A percentile compares a stretch with the other conserved stretches of the same genome.
Conservation (phyloP, 176 grass and related monocot species). For the Triticum timopheevii region DNA sequence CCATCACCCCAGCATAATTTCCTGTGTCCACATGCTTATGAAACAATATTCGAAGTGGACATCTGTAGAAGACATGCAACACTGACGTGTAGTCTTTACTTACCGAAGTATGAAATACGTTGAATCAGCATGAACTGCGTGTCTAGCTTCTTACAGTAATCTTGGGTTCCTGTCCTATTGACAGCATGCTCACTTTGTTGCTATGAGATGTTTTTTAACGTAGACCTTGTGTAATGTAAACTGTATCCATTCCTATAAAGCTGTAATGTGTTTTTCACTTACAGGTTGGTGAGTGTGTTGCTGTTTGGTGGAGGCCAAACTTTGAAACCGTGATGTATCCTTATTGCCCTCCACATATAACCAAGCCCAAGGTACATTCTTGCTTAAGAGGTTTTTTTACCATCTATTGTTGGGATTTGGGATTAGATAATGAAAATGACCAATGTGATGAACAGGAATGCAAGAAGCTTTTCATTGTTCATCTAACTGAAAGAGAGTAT, state of each 20-base stretch:
- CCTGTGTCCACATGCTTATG: neutral
- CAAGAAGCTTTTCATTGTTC: conserved; percentile 98
- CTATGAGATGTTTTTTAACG: neutral
- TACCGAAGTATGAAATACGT: neutral
- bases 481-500: conserved; percentile 95
- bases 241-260: neutral
- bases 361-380: conserved; percentile 90
- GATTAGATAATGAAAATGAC: neutral
- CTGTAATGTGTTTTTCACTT: conserved; percentile 13
- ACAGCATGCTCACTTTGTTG: neutral
- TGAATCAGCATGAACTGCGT: neutral
- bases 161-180: neutral
- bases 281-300: conserved; percentile 98
- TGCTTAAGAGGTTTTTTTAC: neutral
- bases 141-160: neutral
- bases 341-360: conserved; percentile 98
- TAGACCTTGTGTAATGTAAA: neutral
- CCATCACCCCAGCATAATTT: neutral
- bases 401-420: neutral
- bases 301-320: conserved; percentile 99
- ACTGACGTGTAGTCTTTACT: neutral
- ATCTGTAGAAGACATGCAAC: neutral
- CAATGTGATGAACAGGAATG: conserved; percentile 67
- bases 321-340: conserved; percentile 99
- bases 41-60: neutral